Base-by-base conservation (phyloP, 2,329 filamentous ascomycete species). In the Hypoxylon rubiginosum region DNA sequence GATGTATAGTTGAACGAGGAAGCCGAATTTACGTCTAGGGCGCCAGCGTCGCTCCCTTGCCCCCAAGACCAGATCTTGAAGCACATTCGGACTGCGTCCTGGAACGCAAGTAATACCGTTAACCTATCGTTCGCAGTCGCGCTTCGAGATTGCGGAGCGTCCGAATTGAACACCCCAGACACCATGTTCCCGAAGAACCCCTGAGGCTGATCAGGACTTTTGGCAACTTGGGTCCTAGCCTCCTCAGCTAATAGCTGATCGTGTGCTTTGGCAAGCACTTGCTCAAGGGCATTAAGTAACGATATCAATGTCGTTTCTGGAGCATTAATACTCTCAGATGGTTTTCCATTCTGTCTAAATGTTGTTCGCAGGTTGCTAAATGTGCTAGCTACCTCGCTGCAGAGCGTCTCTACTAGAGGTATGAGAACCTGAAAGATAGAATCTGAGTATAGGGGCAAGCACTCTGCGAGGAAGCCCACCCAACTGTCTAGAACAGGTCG, bases 31-130 rank as follows among this genome's bases (percentile, higher is more conserved):
- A 82, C 75, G 75, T 97, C 92, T 58, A 91, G 88, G 21, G 82
- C 79, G 7, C 77, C 79, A 17, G 84, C 81, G 72, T 91, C 89
- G 28, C 83, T 83, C 2, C 86, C 86, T 74, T 91, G 88, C 5
- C 92, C 93, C 95, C 96, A 99, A 0, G 92, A 92, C 96, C 97
- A 99, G 56, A 99, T 97, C 11, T 85, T 89, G 76, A 97, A 97
- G 78, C 94, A 97, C 53, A 97, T 92, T 24, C 93, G 89, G 63
- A 98, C 93, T 0, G 94, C 93, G 77, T 99, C 97, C 78, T 98
- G 95, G 76, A 99, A 97, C 10, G 94, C 97, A n/a, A 99, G 84
- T 46, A 97, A 85, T 19, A 99, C 95, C 0, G 96, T 98, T 21
- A 99, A 84, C 49, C 95, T 89, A 73, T 96, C 95, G 74, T 98